Evolutionary conservation across 345 rosid species (phyloP), one percentile per base, ranked within the genome.

Genomic region (Geranium rotundifolium): DNA sequence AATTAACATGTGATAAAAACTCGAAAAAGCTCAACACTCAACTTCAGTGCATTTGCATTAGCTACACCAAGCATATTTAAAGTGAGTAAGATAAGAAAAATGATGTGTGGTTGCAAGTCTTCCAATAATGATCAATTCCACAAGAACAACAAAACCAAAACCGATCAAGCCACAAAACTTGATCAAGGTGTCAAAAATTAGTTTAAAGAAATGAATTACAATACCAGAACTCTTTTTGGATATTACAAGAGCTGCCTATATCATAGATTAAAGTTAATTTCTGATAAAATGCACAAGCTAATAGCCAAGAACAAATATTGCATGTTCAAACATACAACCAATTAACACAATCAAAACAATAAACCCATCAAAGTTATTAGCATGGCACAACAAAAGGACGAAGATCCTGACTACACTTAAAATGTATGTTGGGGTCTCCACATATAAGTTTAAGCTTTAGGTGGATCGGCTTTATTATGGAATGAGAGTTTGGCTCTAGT

Each of bases 1-100:
- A 13, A 29, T 31, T 17, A 69, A 88, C 96, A 95, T 73, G 89
- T 65, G 61, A 89, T 72, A 58, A 89, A 92, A 59, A 72, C 61
- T 64, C 82, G 87, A 70, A 90, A 73, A 67, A 89, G 95, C 63
- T 87, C 98, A 60, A 82, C 80, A 70, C 96, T 89, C 62, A 89
- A 79, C 77, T 89, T 92, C 58, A 87, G 60, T 5, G 97, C 93
- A 75, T 87, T 84, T 4, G 88, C 65, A 69, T 87, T 85, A 17
- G 91, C 97, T 92, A 80, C 79, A 81, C 19, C 20, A 65, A 7
- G 3, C 37, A 31, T 2, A 31, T 31, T 31, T 7, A 31, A 31
- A 31, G 37, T 2, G 37, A 57, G n/a, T 10, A 46, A 39, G 7
- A n/a, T 18, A 6, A 23, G 6, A 29, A 27, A 31, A 15, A 59